Evolutionary conservation across 805 yeast genomes (phyloP).

Genomic region (Nakazawaea wickerhamii): DNA sequence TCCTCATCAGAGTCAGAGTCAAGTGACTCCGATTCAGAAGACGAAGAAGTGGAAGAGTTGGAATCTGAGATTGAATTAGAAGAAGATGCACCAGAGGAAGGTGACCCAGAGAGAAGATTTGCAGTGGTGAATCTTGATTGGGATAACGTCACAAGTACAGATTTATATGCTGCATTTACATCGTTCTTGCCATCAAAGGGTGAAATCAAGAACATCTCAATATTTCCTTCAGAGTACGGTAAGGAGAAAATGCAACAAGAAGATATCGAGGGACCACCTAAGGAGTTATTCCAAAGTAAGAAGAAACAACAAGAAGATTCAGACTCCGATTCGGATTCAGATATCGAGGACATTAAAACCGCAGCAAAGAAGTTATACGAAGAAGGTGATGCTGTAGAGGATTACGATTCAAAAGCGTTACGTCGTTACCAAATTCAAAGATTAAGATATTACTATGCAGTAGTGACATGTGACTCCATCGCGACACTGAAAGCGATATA

Average conservation of each 20-base stretch:
- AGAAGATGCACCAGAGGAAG: slow-evolving; percentile 64
- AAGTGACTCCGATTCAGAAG: slow-evolving; percentile 33
- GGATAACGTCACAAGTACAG: slow-evolving; percentile 89
- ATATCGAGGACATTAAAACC: slow-evolving; percentile 41
- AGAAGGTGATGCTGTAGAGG: slow-evolving; percentile 78
- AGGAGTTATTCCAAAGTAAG: slow-evolving; percentile 59
- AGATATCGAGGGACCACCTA: slow-evolving; percentile 89
- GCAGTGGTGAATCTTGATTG: slow-evolving; percentile 97
- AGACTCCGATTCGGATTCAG: slow-evolving; percentile 38
- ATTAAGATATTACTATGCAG: slow-evolving; percentile 88
- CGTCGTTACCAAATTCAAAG: slow-evolving; percentile 91
- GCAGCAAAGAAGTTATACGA: slow-evolving; percentile 70
- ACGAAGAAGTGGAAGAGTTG: slow-evolving; percentile 21
- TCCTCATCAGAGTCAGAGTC: slow-evolving; percentile 41
- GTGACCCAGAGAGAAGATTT: slow-evolving; percentile 75
- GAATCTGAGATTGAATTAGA: slow-evolving; percentile 54
- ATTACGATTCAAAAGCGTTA: slow-evolving; percentile 76
- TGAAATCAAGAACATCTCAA: slow-evolving; percentile 56
- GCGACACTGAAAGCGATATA: slow-evolving; percentile 71
- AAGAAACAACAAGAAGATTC: slow-evolving; percentile 30
- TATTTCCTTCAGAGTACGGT: slow-evolving; percentile 90
- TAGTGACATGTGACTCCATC: slow-evolving; percentile 74
- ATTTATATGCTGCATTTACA: slow-evolving; percentile 81
- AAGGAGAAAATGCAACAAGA: slow-evolving; percentile 87
- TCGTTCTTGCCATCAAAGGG: slow-evolving; percentile 82